A percentile compares a stretch with the other conserved stretches of the same genome.
phyloP scores from a whole-genome alignment of 257 asterid species.

The Lavandula angustifolia region DNA sequence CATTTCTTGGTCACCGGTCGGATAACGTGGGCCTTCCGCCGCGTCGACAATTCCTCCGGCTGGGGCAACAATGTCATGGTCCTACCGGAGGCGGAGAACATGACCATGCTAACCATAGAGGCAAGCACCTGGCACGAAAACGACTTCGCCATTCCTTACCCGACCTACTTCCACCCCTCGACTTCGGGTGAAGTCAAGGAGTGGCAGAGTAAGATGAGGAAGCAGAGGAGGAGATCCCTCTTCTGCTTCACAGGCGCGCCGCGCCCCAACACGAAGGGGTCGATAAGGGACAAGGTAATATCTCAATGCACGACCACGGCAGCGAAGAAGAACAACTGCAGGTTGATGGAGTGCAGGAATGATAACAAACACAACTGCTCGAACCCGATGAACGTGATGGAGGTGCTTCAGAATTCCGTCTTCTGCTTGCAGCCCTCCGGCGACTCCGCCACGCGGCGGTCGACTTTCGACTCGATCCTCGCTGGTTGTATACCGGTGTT shows the following conservation, averaged over 20 bases:
- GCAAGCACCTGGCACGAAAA: constrained; percentile 82
- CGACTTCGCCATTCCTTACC: constrained; percentile 84
- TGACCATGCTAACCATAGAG: constrained; percentile 73
- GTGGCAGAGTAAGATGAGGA: constrained; percentile 64
- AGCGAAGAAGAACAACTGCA: constrained; percentile 41
- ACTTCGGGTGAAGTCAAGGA: constrained; percentile 42
- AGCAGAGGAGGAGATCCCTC: constrained; percentile 44
- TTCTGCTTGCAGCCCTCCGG: constrained; percentile 91
- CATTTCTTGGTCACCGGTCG: constrained; percentile 76
- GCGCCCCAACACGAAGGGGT: constrained; percentile 53
- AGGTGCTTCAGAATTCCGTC: constrained; percentile 49
- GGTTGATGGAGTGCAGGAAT: constrained; percentile 56
- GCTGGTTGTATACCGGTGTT: constrained; percentile 94
- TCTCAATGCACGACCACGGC: constrained; percentile 67
- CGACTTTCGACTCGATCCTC: constrained; percentile 73
- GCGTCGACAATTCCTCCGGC: constrained; percentile 41
- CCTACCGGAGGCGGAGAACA: constrained; percentile 61
- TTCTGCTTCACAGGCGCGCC: constrained; percentile 80
- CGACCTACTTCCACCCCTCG: constrained; percentile 86
- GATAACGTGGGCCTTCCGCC: constrained; percentile 79
- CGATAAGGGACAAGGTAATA: constrained; percentile 70
- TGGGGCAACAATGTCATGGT: constrained; percentile 86
- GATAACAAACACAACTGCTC: constrained; percentile 50
- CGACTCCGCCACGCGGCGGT: constrained; percentile 76
- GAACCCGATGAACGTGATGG: constrained; percentile 66